Evolutionary conservation across 176 grass and related monocot species (phyloP).

Genomic region (Saccharum spontaneum): DNA sequence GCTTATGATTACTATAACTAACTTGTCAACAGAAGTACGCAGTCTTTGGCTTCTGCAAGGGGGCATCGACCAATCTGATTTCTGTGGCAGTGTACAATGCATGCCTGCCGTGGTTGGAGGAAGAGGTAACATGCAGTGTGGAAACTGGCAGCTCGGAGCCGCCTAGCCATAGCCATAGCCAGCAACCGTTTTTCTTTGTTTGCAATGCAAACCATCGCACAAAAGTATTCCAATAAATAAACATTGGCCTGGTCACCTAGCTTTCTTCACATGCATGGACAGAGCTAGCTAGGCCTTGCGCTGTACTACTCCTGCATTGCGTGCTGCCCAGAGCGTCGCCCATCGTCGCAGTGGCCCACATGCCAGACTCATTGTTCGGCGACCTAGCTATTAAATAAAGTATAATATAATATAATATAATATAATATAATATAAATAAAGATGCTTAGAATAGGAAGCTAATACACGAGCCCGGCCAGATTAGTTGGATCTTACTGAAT

Average conservation of each 20-base stretch:
- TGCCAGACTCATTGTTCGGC: neutral
- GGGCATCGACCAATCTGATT: constrained; percentile 4
- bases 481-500: neutral
- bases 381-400: neutral
- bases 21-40: constrained; percentile 8
- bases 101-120: constrained; percentile 28
- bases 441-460: neutral
- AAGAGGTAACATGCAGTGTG: constrained; percentile 36
- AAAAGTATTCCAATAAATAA: neutral
- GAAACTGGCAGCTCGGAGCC: neutral
- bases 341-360: constrained; percentile 22
- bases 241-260: neutral
- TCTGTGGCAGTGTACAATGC: constrained; percentile 23
- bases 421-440: neutral
- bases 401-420: too few relatives aligned
- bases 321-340: constrained; percentile 21
- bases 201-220: constrained; percentile 38
- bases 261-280: constrained; percentile 43
- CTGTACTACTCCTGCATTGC: constrained; percentile 15
- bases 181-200: constrained; percentile 43
- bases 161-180: too few relatives aligned
- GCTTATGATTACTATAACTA: constrained; percentile 29
- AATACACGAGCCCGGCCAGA: neutral
- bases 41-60: constrained; percentile 33
- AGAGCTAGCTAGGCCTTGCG: constrained; percentile 12